These are phyloP conservation scores for Aspergillaceae sp. DNA, from an alignment of 2,329 filamentous ascomycete genomes.

Conservation along the genomic window DNA sequence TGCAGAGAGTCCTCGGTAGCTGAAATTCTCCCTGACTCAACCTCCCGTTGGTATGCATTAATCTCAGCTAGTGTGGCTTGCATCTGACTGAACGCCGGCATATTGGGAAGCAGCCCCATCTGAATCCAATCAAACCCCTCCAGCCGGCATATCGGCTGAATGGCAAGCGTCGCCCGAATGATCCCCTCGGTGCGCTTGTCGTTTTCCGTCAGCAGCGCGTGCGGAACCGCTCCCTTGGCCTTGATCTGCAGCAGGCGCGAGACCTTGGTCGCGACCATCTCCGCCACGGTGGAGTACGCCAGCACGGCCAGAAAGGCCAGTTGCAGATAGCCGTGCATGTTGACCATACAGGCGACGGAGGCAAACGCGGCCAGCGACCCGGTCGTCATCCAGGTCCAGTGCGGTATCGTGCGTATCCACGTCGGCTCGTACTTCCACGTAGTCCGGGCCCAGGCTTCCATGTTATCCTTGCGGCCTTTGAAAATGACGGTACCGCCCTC, in stretches of 20 bases:
- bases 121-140: constrained; percentile 15
- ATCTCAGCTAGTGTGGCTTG: constrained; percentile 11
- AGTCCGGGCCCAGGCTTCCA: constrained; percentile 23
- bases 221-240: constrained; percentile 7
- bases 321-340: constrained; percentile 24
- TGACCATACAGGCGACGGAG: constrained; percentile 28
- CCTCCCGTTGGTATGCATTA: constrained; percentile 7
- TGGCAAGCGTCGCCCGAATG: constrained; percentile 11
- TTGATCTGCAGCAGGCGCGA: constrained; percentile 16
- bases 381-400: constrained; percentile 22
- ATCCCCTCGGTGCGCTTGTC: background rate
- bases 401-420: constrained; percentile 10
- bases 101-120: constrained; percentile 13
- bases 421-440: constrained; percentile 21
- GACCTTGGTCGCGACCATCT: constrained; percentile 20
- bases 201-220: constrained; percentile 2
- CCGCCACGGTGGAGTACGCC: constrained; percentile 20
- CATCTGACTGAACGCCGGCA: constrained; percentile 15
- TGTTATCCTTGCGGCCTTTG: constrained; percentile 19
- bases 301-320: constrained; percentile 21
- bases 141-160: constrained; percentile 9
- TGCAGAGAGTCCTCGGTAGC: background rate
- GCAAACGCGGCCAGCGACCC: constrained; percentile 19
- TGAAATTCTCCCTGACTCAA: constrained; percentile 1
- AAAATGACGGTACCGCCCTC: constrained; percentile 26